Evolutionary conservation across 73 alveolate species (phyloP), one percentile per base, ranked within the genome.

Genomic region (Urostyla sp.): DNA sequence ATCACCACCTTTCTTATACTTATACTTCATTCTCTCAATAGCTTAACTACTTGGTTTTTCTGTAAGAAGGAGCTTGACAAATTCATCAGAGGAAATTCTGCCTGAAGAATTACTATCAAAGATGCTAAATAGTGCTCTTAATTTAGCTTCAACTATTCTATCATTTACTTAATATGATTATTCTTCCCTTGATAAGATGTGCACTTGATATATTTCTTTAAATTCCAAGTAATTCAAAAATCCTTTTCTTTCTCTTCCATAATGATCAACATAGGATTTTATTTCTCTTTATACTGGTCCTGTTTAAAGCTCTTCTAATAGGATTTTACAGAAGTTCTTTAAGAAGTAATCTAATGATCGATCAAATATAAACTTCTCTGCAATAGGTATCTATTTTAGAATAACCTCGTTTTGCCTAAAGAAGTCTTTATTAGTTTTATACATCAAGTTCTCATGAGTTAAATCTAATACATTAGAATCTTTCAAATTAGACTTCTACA

Each of bases 1-100:
- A 6, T 35, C 84, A 10, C 90, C 90, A 20, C 90, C 90, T 51
- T 80, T 80, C 67, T 67, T 80, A 43, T 50, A 30, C 35, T 56
- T 80, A 21, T 35, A 23, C 21, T 55, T 61, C 27, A 80, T 40
- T 28, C 84, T 20, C 20, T 80, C 90, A 20, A 80, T 32, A 26
- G 67, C 49, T 26, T 75, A 13, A 21, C 49, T 24, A 11, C 20
- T 44, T 0, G 90, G 90, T 20, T 48, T 3, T n/a, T 26, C 18
- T 5, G 75, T 20, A 0, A 40, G 57, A 10, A 63, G 8, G 6
- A 80, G 31, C 20, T 37, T 13, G 8, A 21, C 79, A 28, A 80
- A 80, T 24, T 80, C 90, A 26, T 32, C 54, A 7, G 10, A 11
- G 0, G 79, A 56, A 36, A 80, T 35, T 40, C 66, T 32, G 7